These are phyloP conservation scores for Sordariomycetes sp. DNA, from an alignment of 2,329 filamentous ascomycete species.

Conservation along the genomic window DNA sequence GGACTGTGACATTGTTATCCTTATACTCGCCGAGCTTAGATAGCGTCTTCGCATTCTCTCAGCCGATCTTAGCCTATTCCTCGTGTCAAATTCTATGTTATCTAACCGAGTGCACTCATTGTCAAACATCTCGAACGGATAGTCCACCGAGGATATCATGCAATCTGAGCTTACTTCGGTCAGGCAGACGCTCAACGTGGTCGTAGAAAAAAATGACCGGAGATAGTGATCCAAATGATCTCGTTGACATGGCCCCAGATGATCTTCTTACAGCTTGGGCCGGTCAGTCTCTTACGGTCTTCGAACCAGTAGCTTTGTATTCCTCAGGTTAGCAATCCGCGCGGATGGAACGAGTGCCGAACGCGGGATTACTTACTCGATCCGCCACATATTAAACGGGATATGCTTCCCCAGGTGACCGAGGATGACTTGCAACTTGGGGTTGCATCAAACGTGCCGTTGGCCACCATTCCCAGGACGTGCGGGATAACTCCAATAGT, in stretches of 20 bases:
- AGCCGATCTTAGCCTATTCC: constrained; percentile 24
- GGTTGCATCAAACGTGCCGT: constrained; percentile 35
- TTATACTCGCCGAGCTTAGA: constrained; percentile 24
- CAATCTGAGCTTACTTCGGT: constrained; percentile 33
- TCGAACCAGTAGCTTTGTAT: constrained; percentile 45
- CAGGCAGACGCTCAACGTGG: constrained; percentile 34
- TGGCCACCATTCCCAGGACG: constrained; percentile 34
- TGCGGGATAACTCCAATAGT: constrained; percentile 46
- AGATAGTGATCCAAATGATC: constrained; percentile 45
- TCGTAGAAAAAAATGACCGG: constrained; percentile 40
- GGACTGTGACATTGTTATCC: constrained; percentile 13
- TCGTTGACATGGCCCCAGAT: constrained; percentile 37
- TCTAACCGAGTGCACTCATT: constrained; percentile 28
- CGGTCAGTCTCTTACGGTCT: constrained; percentile 37
- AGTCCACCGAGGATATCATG: constrained; percentile 38
- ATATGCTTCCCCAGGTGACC: constrained; percentile 37
- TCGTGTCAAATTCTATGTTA: constrained; percentile 16
- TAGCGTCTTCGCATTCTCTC: constrained; percentile 26
- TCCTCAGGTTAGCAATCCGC: too few species aligned
- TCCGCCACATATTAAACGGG: constrained; percentile 34
- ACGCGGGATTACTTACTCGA: too few species aligned
- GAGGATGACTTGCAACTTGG: constrained; percentile 29
- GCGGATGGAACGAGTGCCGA: too few species aligned
- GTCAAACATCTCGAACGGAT: constrained; percentile 33
- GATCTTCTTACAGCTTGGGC: constrained; percentile 30